Evolutionary conservation across 495 filamentous ascomycete genomes (phyloP).

Genomic region (Hyaloscypha finlandica): DNA sequence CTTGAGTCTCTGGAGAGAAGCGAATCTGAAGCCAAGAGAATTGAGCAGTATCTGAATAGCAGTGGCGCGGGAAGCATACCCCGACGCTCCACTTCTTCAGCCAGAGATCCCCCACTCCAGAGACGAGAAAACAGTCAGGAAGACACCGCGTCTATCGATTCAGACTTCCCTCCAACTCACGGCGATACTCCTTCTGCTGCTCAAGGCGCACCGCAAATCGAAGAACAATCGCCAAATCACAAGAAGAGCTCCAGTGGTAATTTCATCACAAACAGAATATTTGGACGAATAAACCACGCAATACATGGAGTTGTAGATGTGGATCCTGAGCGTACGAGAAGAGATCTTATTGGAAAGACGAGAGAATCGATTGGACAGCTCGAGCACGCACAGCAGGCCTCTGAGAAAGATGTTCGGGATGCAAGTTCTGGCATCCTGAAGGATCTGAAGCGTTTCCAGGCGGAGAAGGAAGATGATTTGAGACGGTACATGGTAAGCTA

Average conservation of each 20-base stretch:
- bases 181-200: constrained; percentile 70
- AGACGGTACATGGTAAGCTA: constrained; percentile 88
- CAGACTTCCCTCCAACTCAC: constrained; percentile 91
- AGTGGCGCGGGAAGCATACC: constrained; percentile 58
- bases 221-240: constrained; percentile 48
- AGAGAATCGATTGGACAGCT: constrained; percentile 73
- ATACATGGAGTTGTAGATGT: constrained; percentile 95
- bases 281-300: constrained; percentile 90
- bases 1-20: constrained; percentile 85
- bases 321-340: constrained; percentile 87
- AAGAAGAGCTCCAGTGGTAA: constrained; percentile 75
- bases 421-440: constrained; percentile 82
- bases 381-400: constrained; percentile 84
- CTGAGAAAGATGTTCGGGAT: constrained; percentile 87
- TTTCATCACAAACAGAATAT: constrained; percentile 89
- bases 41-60: constrained; percentile 83
- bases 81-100: constrained; percentile 65
- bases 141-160: constrained; percentile 84
- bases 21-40: constrained; percentile 86
- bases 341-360: constrained; percentile 95
- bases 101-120: constrained; percentile 42
- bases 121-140: constrained; percentile 42
- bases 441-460: constrained; percentile 90
- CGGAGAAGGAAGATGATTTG: constrained; percentile 91
- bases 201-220: constrained; percentile 52